A percentile compares a stretch with the other conserved stretches of the same genome.
phyloP scores from a whole-genome alignment of 768 basidiomycete species.

The Cyathus striatus region DNA sequence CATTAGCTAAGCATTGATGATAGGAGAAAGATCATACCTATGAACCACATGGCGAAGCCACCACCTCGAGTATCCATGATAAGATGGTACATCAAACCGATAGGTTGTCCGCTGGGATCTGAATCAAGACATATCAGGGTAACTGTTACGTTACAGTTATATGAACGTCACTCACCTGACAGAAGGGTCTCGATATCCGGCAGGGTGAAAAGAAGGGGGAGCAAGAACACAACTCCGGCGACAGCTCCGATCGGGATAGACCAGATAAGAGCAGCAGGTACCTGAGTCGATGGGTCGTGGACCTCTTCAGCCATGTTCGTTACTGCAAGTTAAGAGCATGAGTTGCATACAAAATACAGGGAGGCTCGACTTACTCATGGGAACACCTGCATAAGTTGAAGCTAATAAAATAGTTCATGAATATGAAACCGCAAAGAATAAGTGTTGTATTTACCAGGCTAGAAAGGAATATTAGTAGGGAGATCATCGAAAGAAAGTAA shows the following conservation, averaged over 20 bases:
- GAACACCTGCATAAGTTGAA: slow-evolving; percentile 55
- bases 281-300: slow-evolving; percentile 44
- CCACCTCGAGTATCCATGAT: slow-evolving; percentile 57
- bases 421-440: not conserved
- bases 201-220: slow-evolving; percentile 62
- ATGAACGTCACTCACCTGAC: slow-evolving; percentile 27
- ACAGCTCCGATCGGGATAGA: slow-evolving; percentile 49
- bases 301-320: slow-evolving; percentile 68
- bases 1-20: not conserved
- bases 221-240: slow-evolving; percentile 48
- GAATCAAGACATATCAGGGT: slow-evolving; percentile 2
- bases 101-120: slow-evolving; percentile 60
- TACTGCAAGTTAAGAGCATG: slow-evolving; percentile 24
- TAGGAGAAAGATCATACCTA: slow-evolving; percentile 17
- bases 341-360: not conserved
- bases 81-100: slow-evolving; percentile 57
- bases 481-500: not conserved
- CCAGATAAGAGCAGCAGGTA: slow-evolving; percentile 51
- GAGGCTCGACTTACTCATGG: slow-evolving; percentile 42
- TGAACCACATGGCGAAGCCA: slow-evolving; percentile 55
- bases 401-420: slow-evolving; percentile 16
- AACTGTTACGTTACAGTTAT: not conserved
- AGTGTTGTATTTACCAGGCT: not conserved
- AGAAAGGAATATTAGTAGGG: not conserved
- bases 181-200: slow-evolving; percentile 51